Conservation (phyloP, 2,329 filamentous ascomycete genomes). For the Ophioceras dolichostomum region DNA sequence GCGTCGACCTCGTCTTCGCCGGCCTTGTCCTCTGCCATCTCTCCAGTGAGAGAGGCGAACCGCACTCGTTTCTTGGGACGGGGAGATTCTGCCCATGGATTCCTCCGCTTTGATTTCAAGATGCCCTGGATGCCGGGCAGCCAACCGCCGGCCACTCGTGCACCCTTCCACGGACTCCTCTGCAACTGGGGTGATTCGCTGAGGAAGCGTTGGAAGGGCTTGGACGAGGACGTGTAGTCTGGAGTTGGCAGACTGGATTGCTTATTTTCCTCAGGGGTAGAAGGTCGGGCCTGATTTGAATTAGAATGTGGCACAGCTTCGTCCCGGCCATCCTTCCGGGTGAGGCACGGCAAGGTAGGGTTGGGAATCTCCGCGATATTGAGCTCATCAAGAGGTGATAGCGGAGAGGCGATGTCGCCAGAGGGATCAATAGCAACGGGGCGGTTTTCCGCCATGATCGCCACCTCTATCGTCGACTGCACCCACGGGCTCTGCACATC, state of each 20-base stretch:
- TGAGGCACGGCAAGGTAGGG: neutral
- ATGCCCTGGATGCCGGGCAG: constrained; percentile 17
- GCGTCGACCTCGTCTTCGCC: constrained; percentile 1
- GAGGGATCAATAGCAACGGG: no score
- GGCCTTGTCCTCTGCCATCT: constrained; percentile 6
- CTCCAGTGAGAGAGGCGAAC: constrained; percentile 18
- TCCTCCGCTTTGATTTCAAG: constrained; percentile 20
- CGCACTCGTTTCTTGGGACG: constrained; percentile 17
- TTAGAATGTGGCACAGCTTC: neutral
- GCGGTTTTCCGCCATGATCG: neutral
- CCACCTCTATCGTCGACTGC: neutral
- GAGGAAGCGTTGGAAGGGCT: constrained; percentile 39
- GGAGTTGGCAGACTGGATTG: constrained; percentile 24
- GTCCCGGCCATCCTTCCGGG: neutral
- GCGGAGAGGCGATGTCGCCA: neutral
- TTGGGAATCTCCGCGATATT: neutral
- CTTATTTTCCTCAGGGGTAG: constrained; percentile 13
- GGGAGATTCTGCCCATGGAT: constrained; percentile 16
- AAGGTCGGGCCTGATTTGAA: constrained; percentile 8
- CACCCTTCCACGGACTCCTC: no score
- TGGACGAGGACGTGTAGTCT: constrained; percentile 34
- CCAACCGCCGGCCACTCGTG: neutral
- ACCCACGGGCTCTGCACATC: neutral
- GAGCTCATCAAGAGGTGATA: neutral
- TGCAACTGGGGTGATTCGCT: constrained; percentile 30